These are phyloP conservation scores for Omphalotus guepiniiformis DNA, from an alignment of 768 basidiomycete genomes.

Conservation along the genomic window DNA sequence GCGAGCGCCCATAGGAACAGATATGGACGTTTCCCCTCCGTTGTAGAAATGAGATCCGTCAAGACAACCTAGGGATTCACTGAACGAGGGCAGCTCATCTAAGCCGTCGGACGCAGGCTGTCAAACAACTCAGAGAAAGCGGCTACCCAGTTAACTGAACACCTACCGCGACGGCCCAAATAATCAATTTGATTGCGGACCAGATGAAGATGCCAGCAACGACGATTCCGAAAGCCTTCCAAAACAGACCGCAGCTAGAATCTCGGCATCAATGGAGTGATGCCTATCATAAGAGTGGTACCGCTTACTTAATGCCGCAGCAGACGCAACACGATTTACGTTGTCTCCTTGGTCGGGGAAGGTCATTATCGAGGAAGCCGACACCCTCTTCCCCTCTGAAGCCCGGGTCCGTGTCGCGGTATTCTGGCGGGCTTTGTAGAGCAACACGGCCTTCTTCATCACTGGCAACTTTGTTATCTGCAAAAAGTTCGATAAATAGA, in stretches of 20 bases:
- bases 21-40: slow-evolving; percentile 30
- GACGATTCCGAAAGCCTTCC: slow-evolving; percentile 54
- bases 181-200: slow-evolving; percentile 37
- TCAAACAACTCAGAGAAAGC: background rate
- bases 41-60: slow-evolving; percentile 43
- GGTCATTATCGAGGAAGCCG: slow-evolving; percentile 29
- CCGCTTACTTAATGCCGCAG: slow-evolving; percentile 43
- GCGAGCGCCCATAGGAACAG: slow-evolving; percentile 32
- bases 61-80: slow-evolving; percentile 47
- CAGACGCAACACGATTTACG: slow-evolving; percentile 42
- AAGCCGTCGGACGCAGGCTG: slow-evolving; percentile 48
- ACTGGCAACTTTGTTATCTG: slow-evolving; percentile 39
- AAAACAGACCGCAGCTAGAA: slow-evolving; percentile 47
- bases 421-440: slow-evolving; percentile 19
- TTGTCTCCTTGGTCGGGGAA: slow-evolving; percentile 22
- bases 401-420: slow-evolving; percentile 13
- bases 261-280: background rate
- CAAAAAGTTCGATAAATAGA: background rate
- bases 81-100: slow-evolving; percentile 53
- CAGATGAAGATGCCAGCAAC: slow-evolving; percentile 34
- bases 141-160: background rate
- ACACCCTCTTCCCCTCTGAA: slow-evolving; percentile 24
- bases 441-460: slow-evolving; percentile 39
- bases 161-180: slow-evolving; percentile 45
- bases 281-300: slow-evolving; percentile 6